Evolutionary conservation across 352 stramenopile species (phyloP).

Genomic region (Phytophthora fragariae): DNA sequence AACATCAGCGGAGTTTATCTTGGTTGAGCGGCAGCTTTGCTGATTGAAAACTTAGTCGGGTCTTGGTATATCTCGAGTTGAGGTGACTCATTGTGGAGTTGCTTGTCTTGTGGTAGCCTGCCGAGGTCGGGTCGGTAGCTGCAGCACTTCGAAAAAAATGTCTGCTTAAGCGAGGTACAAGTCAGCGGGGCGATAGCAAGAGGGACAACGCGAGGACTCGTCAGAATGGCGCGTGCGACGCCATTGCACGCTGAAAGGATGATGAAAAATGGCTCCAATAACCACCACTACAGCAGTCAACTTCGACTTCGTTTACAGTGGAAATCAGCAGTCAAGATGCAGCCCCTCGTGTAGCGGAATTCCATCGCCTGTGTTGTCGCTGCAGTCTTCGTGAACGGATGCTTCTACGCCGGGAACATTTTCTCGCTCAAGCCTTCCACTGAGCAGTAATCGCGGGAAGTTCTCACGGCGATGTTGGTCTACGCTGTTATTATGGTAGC

Average conservation of each 20-base stretch:
- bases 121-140: background rate
- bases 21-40: background rate
- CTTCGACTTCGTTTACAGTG: conserved; percentile 17
- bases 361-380: conserved; percentile 9
- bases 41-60: too few relatives aligned
- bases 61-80: background rate
- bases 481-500: conserved; percentile 2
- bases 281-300: conserved; percentile 15
- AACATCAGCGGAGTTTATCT: conserved; percentile 44
- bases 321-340: conserved; percentile 6
- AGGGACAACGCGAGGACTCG: conserved; percentile 22
- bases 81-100: background rate
- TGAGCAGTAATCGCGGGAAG: conserved; percentile 12
- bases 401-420: conserved; percentile 21
- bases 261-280: background rate
- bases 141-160: background rate
- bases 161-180: background rate
- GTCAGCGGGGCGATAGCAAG: background rate
- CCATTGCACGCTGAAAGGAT: conserved; percentile 2
- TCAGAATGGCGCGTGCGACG: conserved; percentile 4
- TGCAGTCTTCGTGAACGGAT: conserved; percentile 12
- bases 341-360: conserved; percentile 12
- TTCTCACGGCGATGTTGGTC: conserved; percentile 18
- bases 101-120: background rate
- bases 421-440: conserved; percentile 20